Base-by-base conservation (phyloP, 1,139 yeast genomes). In the Pichia sp. region DNA sequence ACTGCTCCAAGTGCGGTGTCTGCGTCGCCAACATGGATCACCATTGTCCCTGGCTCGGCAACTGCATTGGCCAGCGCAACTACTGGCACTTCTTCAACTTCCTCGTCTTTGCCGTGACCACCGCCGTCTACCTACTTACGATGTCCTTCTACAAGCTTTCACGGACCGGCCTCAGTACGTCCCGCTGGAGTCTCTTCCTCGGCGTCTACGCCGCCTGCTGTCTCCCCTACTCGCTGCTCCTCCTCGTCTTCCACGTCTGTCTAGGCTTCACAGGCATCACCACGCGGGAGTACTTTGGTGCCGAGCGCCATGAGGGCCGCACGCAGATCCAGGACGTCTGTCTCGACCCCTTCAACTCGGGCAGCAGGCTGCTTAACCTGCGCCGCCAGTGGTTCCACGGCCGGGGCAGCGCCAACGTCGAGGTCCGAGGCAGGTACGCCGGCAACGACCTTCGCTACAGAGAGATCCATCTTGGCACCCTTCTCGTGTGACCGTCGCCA, bases 21-120 rank as follows among this genome's bases (percentile, higher is more conserved):
- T 87, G 96, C 62, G 70, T 83, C 3, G 63, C 72, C 52, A 67
- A 79, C 34, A 82, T 79, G 62, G 96, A 87, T 65, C 96, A 87
- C 65, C 96, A 87, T 67, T 87, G 96, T 64, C 67, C 79, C 8
- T 87, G 93, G 91, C 67, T 87, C 55, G 85, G 86, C 63, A 87
- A 83, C 60, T 87, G 96, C 65, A 75, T 87, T 42, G 96, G 95
- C 0, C 76, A 80, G 57, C 70, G 87, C 51, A 87, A 87, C 62
- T 87, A 86, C 62, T 58, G 67, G 60, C 80, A 76, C 71, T 82
- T 84, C 62, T 53, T 82, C 53, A 59, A 62, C 3, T 84, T 79
- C 59, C 62, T 85, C 44, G 22, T 74, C 1, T 67, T 74, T 36
- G 61, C 62, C 0, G 57, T 61, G 4, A 3, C 69, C 0, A 51